These are phyloP conservation scores for Thalassiosira pacifica DNA, from an alignment of 352 stramenopile species.

Conservation along the genomic window DNA sequence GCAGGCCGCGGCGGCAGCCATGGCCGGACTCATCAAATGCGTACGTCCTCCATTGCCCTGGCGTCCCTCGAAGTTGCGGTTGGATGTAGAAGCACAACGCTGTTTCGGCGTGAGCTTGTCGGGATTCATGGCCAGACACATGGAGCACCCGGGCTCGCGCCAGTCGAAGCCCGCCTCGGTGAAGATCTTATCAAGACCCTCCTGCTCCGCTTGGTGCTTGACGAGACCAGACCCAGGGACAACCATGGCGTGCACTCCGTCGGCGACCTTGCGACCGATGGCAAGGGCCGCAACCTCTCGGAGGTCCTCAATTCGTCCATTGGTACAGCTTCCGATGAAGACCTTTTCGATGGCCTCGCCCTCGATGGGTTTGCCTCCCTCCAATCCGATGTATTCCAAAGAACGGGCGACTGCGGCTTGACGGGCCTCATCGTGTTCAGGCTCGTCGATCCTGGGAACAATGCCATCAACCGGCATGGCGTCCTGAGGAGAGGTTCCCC, in stretches of 20 bases:
- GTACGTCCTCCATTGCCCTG: conserved; percentile 88
- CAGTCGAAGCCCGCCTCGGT: conserved; percentile 89
- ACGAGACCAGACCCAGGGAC: conserved; percentile 89
- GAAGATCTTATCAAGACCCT: conserved; percentile 89
- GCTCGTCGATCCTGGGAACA: conserved; percentile 78
- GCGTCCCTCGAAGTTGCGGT: conserved; percentile 90
- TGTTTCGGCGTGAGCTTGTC: conserved; percentile 89
- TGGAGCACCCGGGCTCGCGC: conserved; percentile 89
- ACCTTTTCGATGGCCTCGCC: conserved; percentile 88
- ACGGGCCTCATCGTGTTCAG: conserved; percentile 63
- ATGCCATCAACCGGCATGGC: conserved; percentile 84
- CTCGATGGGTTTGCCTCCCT: conserved; percentile 83
- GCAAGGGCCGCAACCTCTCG: conserved; percentile 88
- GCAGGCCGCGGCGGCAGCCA: conserved; percentile 87
- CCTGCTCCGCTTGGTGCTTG: conserved; percentile 88
- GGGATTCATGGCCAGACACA: conserved; percentile 90
- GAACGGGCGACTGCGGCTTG: conserved; percentile 85
- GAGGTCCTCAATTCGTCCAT: conserved; percentile 91
- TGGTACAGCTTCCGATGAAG: conserved; percentile 92
- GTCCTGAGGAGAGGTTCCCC: conserved; percentile 89
- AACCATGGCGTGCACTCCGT: conserved; percentile 88
- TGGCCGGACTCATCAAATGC: conserved; percentile 88
- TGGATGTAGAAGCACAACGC: conserved; percentile 88
- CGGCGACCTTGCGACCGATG: conserved; percentile 87
- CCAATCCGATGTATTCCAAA: conserved; percentile 90